A percentile compares a stretch with the other conserved stretches of the same genome.
Conservation (phyloP, 495 filamentous ascomycete genomes). For the Cryomyces antarcticus region DNA sequence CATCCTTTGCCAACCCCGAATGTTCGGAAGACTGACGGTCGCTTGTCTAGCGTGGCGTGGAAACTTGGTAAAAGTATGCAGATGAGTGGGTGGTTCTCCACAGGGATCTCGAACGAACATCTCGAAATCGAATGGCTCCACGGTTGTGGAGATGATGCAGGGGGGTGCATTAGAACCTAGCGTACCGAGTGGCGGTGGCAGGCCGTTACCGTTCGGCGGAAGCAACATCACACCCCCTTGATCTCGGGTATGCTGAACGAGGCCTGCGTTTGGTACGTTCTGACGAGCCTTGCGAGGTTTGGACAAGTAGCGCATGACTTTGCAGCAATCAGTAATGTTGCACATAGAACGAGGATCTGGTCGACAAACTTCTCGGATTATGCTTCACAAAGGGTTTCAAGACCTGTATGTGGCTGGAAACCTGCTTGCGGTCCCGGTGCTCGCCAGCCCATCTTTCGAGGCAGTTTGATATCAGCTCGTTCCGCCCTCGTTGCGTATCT, state of each 20-base stretch:
- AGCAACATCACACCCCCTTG: too few species aligned
- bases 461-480: constrained; percentile 76
- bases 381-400: constrained; percentile 58
- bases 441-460: constrained; percentile 51
- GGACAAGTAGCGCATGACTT: not conserved
- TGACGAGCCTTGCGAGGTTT: not conserved
- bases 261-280: too few species aligned
- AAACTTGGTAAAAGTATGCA: constrained; percentile 13
- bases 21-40: constrained; percentile 8
- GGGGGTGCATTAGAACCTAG: not conserved
- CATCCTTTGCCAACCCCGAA: constrained; percentile 7
- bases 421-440: constrained; percentile 56
- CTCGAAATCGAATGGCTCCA: constrained; percentile 12
- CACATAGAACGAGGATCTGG: not conserved
- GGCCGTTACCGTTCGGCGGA: not conserved
- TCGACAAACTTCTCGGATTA: constrained; percentile 31
- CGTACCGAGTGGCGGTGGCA: not conserved
- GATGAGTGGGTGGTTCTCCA: not conserved
- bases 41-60: constrained; percentile 1
- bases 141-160: not conserved
- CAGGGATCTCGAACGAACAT: constrained; percentile 15
- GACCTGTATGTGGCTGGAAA: constrained; percentile 96
- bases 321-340: not conserved
- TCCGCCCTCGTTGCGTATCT: constrained; percentile 54
- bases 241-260: too few species aligned